Percentiles rank a stretch among this genome's conserved stretches.
Conservation (phyloP, 768 basidiomycete species). For the Hypholoma fasciculare region DNA sequence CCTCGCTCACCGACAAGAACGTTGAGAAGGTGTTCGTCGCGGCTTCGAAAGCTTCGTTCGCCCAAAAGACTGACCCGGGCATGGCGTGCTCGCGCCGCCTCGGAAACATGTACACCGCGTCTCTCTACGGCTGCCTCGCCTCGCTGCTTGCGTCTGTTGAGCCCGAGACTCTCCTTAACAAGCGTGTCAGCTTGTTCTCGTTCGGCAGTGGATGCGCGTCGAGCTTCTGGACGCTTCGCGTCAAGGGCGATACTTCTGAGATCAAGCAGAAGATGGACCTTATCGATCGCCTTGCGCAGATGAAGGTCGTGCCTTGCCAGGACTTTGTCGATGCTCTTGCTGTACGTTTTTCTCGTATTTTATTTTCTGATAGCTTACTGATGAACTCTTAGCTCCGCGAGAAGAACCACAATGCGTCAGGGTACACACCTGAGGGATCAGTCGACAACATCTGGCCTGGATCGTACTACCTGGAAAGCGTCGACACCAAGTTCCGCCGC, state of each 20-base stretch:
- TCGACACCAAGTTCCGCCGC: conserved; percentile 90
- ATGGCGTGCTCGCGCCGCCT: conserved; percentile 89
- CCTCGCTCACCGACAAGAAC: conserved; percentile 88
- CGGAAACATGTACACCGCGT: conserved; percentile 99
- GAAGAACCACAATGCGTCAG: conserved; percentile 90
- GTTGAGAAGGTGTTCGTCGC: conserved; percentile 93
- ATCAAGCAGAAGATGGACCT: conserved; percentile 85
- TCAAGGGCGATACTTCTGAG: conserved; percentile 85
- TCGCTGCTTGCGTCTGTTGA: conserved; percentile 77
- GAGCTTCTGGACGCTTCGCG: conserved; percentile 84
- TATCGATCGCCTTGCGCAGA: conserved; percentile 69
- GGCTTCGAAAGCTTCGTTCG: conserved; percentile 75
- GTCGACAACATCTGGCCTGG: conserved; percentile 95
- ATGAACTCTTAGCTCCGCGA: conserved; percentile 73
- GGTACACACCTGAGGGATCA: conserved; percentile 83
- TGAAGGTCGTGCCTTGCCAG: conserved; percentile 91
- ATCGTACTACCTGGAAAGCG: conserved; percentile 86
- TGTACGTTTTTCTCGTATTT: conserved; percentile 40
- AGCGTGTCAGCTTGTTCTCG: conserved; percentile 93
- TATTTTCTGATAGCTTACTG: conserved; percentile 5
- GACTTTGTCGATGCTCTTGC: conserved; percentile 86
- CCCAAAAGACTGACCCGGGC: conserved; percentile 71
- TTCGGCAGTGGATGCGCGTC: conserved; percentile 96
- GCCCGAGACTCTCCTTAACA: conserved; percentile 69
- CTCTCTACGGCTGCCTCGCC: conserved; percentile 91